phyloP scores from a whole-genome alignment of 176 grass and related monocot genomes.

The Otatea glauca region DNA sequence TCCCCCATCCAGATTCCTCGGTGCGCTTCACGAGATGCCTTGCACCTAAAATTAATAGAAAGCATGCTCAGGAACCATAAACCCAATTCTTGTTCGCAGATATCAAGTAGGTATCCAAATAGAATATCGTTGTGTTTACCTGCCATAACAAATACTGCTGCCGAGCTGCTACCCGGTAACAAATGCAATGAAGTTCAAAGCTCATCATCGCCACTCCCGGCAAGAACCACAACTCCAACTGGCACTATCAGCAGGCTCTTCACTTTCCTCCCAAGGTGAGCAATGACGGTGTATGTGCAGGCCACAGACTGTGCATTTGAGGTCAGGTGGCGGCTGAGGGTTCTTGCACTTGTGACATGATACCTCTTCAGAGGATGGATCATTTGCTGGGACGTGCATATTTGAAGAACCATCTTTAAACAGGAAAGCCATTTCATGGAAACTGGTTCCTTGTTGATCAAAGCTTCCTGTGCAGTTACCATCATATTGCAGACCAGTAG shows the following conservation, averaged over 20 bases:
- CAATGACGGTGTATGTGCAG: slow-evolving; percentile 61
- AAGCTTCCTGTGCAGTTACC: slow-evolving; percentile 28
- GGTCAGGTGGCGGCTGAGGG: slow-evolving; percentile 57
- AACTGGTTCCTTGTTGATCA: slow-evolving; percentile 48
- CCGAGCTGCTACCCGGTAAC: neutral
- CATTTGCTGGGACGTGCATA: slow-evolving; percentile 34
- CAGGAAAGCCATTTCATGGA: slow-evolving; percentile 45
- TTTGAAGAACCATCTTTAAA: slow-evolving; percentile 47
- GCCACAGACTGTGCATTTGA: slow-evolving; percentile 62
- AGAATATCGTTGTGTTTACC: slow-evolving; percentile 24
- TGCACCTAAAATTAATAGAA: slow-evolving; percentile 33
- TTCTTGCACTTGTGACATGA: slow-evolving; percentile 64
- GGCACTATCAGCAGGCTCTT: slow-evolving; percentile 19
- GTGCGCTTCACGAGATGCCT: slow-evolving; percentile 10
- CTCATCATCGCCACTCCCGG: slow-evolving; percentile 57
- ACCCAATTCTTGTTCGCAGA: neutral
- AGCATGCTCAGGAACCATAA: slow-evolving; percentile 27
- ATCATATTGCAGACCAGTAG: slow-evolving; percentile 40
- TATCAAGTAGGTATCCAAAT: neutral
- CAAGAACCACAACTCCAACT: slow-evolving; percentile 77
- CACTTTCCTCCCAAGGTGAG: slow-evolving; percentile 66
- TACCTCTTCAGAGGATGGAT: slow-evolving; percentile 13
- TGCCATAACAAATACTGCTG: slow-evolving; percentile 24
- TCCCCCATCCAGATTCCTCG: neutral
- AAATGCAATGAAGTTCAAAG: slow-evolving; percentile 27